Conservation (phyloP, 768 basidiomycete species). For the Mycena floridula region DNA sequence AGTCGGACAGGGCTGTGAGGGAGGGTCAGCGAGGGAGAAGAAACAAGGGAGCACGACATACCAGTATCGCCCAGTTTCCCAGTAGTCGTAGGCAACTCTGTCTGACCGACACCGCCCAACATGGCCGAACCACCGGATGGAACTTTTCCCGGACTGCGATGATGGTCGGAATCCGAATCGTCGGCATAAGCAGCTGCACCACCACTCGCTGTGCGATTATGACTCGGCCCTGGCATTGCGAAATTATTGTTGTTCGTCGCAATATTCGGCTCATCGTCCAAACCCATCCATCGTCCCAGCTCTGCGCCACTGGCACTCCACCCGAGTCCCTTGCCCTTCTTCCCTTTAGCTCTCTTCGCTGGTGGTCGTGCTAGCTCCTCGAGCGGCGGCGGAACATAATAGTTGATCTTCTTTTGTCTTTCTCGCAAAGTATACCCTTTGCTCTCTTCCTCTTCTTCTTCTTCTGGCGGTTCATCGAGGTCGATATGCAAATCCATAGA, state of each 20-base stretch:
- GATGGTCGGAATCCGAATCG: slow-evolving; percentile 63
- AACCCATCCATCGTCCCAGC: slow-evolving; percentile 72
- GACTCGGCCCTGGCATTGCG: background rate
- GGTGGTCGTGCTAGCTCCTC: slow-evolving; percentile 58
- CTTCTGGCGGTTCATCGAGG: slow-evolving; percentile 34
- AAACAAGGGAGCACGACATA: slow-evolving; percentile 24
- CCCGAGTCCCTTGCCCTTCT: slow-evolving; percentile 43
- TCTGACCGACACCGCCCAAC: slow-evolving; percentile 58
- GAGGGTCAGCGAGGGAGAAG: slow-evolving; percentile 11
- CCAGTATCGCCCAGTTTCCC: slow-evolving; percentile 80
- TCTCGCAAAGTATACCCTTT: slow-evolving; percentile 63
- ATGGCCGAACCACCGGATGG: slow-evolving; percentile 50
- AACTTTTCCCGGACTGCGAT: slow-evolving; percentile 45
- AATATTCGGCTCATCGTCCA: slow-evolving; percentile 68
- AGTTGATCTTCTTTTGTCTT: slow-evolving; percentile 60
- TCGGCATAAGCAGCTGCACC: too few species aligned
- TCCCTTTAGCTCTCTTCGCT: slow-evolving; percentile 28
- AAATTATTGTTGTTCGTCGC: slow-evolving; percentile 27
- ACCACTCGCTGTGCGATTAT: too few species aligned
- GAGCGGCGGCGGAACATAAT: slow-evolving; percentile 75
- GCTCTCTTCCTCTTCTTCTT: slow-evolving; percentile 42
- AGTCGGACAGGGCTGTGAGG: slow-evolving; percentile 75
- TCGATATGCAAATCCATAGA: slow-evolving; percentile 43
- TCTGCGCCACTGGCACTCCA: slow-evolving; percentile 81
- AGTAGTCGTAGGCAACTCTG: slow-evolving; percentile 79